Conservation (phyloP, 306 rosid species). For the Vigna trinervia region DNA sequence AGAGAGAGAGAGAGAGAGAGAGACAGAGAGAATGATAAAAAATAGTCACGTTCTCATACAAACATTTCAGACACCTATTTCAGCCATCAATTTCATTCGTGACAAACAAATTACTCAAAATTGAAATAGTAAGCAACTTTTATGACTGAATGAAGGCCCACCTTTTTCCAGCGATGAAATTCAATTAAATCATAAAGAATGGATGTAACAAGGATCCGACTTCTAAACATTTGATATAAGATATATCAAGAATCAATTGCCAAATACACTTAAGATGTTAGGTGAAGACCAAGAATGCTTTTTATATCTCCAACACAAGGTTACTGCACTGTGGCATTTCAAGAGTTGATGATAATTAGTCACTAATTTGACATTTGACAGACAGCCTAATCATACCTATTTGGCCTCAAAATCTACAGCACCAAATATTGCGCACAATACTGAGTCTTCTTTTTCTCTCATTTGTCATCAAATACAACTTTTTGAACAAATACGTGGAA, state of each 20-base stretch:
- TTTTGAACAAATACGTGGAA: slow-evolving; percentile 30
- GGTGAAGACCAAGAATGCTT: slow-evolving; percentile 8
- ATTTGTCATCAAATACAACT: slow-evolving; percentile 28
- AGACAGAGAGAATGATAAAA: slow-evolving; percentile 28
- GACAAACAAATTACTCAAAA: slow-evolving; percentile 16
- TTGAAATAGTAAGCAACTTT: slow-evolving; percentile 1
- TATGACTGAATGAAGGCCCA: slow-evolving; percentile 13
- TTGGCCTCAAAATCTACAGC: slow-evolving; percentile 29
- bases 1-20: slow-evolving; percentile 34
- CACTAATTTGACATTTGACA: slow-evolving; percentile 30
- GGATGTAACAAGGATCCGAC: neutral
- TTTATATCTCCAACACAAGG: slow-evolving; percentile 26
- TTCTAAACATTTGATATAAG: slow-evolving; percentile 1
- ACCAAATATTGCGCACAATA: slow-evolving; percentile 12
- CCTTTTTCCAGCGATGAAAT: neutral
- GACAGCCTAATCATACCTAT: slow-evolving; percentile 14
- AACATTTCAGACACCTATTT: slow-evolving; percentile 21
- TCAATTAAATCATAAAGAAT: neutral
- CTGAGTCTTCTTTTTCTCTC: slow-evolving; percentile 30
- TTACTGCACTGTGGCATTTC: slow-evolving; percentile 27
- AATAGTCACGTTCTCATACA: neutral
- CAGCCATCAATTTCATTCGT: neutral
- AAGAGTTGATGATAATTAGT: slow-evolving; percentile 27
- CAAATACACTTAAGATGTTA: neutral
- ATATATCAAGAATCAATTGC: slow-evolving; percentile 24